phyloP scores from a whole-genome alignment of 2,329 filamentous ascomycete species.

The Raffaelea ambrosiae region DNA sequence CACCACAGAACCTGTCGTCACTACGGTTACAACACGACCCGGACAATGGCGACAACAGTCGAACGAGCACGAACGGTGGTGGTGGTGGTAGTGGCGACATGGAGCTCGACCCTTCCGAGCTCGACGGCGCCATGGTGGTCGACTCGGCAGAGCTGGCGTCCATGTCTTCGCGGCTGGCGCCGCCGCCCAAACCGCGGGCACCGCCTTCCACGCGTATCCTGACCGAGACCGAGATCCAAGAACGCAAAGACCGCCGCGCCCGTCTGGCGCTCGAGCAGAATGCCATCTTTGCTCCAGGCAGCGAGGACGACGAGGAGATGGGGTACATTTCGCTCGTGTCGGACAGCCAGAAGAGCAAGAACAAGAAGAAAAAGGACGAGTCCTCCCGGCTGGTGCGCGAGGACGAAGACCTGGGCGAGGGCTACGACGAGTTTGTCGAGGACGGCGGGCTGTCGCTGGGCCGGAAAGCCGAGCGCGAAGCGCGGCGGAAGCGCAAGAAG shows the following conservation, averaged over 20 bases:
- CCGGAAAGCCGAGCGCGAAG: constrained; percentile 68
- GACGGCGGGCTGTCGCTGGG: constrained; percentile 75
- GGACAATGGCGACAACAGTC: constrained; percentile 17
- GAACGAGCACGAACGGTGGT: constrained; percentile 24
- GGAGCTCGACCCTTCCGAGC: constrained; percentile 49
- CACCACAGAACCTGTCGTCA: constrained; percentile 54
- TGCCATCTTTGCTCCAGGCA: constrained; percentile 48
- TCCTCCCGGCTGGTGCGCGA: constrained; percentile 69
- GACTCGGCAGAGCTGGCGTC: constrained; percentile 32
- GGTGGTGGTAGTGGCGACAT: constrained; percentile 41
- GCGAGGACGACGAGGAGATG: constrained; percentile 36
- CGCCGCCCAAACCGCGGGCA: no score
- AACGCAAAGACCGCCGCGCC: constrained; percentile 85
- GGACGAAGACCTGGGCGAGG: constrained; percentile 88
- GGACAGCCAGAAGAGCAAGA: constrained; percentile 9
- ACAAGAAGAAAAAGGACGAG: constrained; percentile 53
- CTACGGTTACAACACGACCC: not conserved
- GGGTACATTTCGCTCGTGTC: constrained; percentile 24
- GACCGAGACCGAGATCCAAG: constrained; percentile 74
- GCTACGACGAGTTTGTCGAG: constrained; percentile 85
- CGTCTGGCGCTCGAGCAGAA: constrained; percentile 63
- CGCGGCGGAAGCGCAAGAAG: constrained; percentile 54
- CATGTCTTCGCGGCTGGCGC: constrained; percentile 3
- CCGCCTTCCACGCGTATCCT: no score
- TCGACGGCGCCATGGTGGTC: constrained; percentile 59